Base-by-base conservation (phyloP, 2,329 filamentous ascomycete genomes). In the Elsinoe australis region DNA sequence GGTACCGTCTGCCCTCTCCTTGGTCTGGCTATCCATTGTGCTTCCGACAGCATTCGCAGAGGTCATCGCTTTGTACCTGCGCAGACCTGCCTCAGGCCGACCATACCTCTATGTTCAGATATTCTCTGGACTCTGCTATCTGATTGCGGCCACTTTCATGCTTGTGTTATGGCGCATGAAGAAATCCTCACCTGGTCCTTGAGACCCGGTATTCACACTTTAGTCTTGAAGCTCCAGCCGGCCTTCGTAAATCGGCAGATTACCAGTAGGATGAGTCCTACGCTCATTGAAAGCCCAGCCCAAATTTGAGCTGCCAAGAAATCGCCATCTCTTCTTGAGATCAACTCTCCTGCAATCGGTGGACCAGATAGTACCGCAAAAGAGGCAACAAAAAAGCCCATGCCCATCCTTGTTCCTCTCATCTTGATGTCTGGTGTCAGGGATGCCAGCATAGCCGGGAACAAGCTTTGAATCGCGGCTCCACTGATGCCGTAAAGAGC, bases 341-440 rank as follows among this genome's bases (percentile, higher is more conserved):
- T 68, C 48, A 74, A 39, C 1, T 67, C 68, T 3, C 71, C 71
- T 1, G 70, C 71, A 51, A 74, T 63, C 0, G 70, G 68, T 4
- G 70, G 69, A 0, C 71, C 71, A 2, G 67, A 68, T 31, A 74
- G 57, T 14, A 62, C 64, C 0, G 68, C 68, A 21, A 73, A 54
- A 6, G 67, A 68, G 8, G 71, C 65, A 19, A 72, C 62, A 0
- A 62, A 64, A 49, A 73, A 70, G 0, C 69, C 68, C 67, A 73
- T 72, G 0, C 71, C 71, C 53, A 72, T 68, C 12, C 71, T 59
- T 2, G 69, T 67, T 0, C 71, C 71, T 0, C 66, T 62, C 48
- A 71, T 71, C 22, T 62, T 67, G 55, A 71, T 54, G 52, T 74
- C 71, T n/a, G 63, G 65, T 0, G 71, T 72, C 51, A 74, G 52